Conservation (phyloP, 1,139 yeast genomes). For the Hemisphaericaspora xylofermentans region DNA sequence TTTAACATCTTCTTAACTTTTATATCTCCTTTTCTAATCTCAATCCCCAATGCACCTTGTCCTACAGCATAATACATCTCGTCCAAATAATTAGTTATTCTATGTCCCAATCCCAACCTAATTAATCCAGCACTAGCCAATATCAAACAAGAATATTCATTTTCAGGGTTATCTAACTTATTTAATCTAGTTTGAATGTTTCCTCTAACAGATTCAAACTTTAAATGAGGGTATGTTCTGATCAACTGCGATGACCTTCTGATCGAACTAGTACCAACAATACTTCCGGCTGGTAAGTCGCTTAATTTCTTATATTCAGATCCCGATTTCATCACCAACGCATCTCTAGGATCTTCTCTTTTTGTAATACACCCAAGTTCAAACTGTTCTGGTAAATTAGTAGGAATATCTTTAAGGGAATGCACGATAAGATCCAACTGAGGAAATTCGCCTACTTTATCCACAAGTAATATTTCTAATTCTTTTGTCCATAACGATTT, state of each 20-base stretch:
- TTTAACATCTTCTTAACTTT: constrained; percentile 57
- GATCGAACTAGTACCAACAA: constrained; percentile 93
- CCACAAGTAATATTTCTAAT: constrained; percentile 73
- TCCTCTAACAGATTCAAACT: constrained; percentile 80
- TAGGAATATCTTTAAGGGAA: constrained; percentile 94
- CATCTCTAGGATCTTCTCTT: constrained; percentile 91
- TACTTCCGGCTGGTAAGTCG: constrained; percentile 80
- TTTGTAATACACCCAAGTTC: constrained; percentile 83
- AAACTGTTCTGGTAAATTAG: constrained; percentile 84
- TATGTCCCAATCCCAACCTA: constrained; percentile 64
- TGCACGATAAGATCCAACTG: constrained; percentile 88
- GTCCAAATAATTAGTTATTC: constrained; percentile 70
- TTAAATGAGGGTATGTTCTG: constrained; percentile 41
- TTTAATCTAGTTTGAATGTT: constrained; percentile 77
- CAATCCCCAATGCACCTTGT: constrained; percentile 95
- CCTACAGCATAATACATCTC: constrained; percentile 97
- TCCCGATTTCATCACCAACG: constrained; percentile 73
- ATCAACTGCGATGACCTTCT: constrained; percentile 76
- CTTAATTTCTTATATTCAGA: constrained; percentile 61
- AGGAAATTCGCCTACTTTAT: constrained; percentile 60
- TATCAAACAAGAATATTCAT: constrained; percentile 71
- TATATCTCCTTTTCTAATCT: constrained; percentile 71
- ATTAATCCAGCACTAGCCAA: constrained; percentile 91
- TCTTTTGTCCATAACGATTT: constrained; percentile 96
- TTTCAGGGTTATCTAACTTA: constrained; percentile 72